Percentiles rank a stretch among this genome's conserved stretches.
These are phyloP conservation scores for Sphagnum contortum DNA, from an alignment of 225 moss, liverwort and hornwort species.

Conservation along the genomic window DNA sequence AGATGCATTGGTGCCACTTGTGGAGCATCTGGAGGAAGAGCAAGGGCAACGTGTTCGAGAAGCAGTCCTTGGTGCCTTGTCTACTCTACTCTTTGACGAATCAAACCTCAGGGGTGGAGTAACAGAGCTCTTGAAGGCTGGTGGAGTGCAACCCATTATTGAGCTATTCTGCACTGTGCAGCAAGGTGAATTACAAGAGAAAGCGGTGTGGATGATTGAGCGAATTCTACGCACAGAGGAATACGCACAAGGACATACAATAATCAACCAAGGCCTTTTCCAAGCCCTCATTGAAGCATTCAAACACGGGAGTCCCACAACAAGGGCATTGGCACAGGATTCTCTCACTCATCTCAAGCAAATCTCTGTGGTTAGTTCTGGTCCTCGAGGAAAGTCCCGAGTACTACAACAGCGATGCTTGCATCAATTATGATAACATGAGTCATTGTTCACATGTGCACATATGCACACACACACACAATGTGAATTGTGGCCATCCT, in stretches of 20 bases:
- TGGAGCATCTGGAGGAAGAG: constrained; percentile 40
- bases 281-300: constrained; percentile 38
- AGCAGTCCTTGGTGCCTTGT: constrained; percentile 28
- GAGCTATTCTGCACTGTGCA: constrained; percentile 37
- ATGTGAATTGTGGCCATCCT: too few species aligned
- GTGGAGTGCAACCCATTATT: constrained; percentile 42
- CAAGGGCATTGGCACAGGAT: constrained; percentile 25
- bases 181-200: constrained; percentile 33
- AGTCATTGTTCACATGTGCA: too few species aligned
- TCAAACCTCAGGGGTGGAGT: constrained; percentile 27
- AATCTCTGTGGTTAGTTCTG: constrained; percentile 1
- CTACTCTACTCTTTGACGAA: constrained; percentile 34
- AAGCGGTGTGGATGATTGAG: constrained; percentile 38
- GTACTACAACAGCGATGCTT: too few species aligned
- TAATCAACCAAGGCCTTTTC: constrained; percentile 34
- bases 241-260: constrained; percentile 24
- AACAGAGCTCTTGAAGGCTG: constrained; percentile 24
- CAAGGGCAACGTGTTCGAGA: constrained; percentile 29
- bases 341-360: constrained; percentile 23
- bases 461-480: too few species aligned
- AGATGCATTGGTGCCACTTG: constrained; percentile 18
- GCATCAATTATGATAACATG: too few species aligned
- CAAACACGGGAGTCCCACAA: constrained; percentile 20
- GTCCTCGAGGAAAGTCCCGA: too few species aligned
- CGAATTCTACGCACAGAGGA: constrained; percentile 28